Conservation (phyloP, 2,329 filamentous ascomycete species). For the Leptographium radiaticola region DNA sequence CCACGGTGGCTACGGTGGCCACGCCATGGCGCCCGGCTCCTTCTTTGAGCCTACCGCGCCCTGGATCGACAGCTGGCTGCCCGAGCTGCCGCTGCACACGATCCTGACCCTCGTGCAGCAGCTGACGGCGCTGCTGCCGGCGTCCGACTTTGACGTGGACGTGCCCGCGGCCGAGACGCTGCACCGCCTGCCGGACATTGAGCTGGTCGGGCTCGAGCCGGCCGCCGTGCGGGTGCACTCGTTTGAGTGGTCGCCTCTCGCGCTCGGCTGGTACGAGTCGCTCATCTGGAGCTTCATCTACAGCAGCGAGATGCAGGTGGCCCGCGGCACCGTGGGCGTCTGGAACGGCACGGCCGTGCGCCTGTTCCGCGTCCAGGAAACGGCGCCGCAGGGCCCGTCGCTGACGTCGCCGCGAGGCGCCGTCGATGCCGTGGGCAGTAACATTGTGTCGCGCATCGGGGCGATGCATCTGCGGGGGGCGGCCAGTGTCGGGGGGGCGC, state of each 20-base stretch:
- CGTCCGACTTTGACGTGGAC: constrained; percentile 27
- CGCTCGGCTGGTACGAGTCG: constrained; percentile 91
- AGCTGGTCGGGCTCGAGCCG: constrained; percentile 61
- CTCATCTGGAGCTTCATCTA: constrained; percentile 91
- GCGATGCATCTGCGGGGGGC: constrained; percentile 57
- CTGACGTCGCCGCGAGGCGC: constrained; percentile 77
- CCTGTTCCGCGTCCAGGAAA: constrained; percentile 82
- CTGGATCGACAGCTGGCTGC: constrained; percentile 94
- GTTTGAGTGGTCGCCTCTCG: constrained; percentile 87
- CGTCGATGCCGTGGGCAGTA: constrained; percentile 85
- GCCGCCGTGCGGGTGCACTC: constrained; percentile 65
- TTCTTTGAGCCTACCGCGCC: constrained; percentile 63
- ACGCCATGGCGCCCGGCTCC: not conserved
- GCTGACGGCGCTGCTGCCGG: constrained; percentile 42
- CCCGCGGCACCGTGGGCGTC: constrained; percentile 76
- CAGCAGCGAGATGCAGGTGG: constrained; percentile 74
- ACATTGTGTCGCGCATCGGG: constrained; percentile 76
- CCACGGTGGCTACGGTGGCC: not conserved
- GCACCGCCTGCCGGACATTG: constrained; percentile 43
- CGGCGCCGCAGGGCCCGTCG: constrained; percentile 64
- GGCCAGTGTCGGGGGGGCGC: constrained; percentile 3
- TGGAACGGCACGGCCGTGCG: constrained; percentile 88
- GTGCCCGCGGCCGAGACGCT: constrained; percentile 18
- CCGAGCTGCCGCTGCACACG: constrained; percentile 78
- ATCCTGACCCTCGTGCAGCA: constrained; percentile 65